These are phyloP conservation scores for Microbotryum saponariae DNA, from an alignment of 1,284 basidiomycete genomes.

Conservation along the genomic window DNA sequence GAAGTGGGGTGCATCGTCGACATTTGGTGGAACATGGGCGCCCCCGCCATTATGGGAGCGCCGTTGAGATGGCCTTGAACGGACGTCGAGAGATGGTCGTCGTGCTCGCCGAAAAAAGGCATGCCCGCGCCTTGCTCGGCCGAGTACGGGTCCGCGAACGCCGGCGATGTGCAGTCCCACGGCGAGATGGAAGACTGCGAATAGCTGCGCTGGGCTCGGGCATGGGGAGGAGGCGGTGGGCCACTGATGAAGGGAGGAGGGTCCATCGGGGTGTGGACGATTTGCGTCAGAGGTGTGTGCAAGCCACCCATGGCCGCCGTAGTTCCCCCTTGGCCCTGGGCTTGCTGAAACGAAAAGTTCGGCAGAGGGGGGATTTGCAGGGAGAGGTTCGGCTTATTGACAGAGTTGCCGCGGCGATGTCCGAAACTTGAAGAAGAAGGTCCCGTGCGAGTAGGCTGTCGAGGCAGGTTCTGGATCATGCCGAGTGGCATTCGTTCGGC, in stretches of 20 bases:
- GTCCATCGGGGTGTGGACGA: conserved; percentile 23
- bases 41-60: too few species aligned
- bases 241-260: conserved; percentile 19
- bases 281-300: conserved; percentile 23
- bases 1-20: too few species aligned
- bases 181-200: not conserved
- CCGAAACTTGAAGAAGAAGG: conserved; percentile 1
- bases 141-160: not conserved
- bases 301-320: not conserved
- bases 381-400: conserved; percentile 24
- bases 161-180: not conserved
- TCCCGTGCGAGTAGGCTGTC: not conserved
- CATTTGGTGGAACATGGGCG: too few species aligned
- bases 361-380: conserved; percentile 29
- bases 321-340: not conserved
- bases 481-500: not conserved
- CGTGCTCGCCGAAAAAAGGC: too few species aligned
- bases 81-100: too few species aligned
- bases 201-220: not conserved
- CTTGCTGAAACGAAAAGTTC: not conserved
- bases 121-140: too few species aligned
- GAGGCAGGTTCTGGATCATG: not conserved
- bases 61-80: too few species aligned
- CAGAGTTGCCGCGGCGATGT: not conserved
- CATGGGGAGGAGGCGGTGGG: not conserved